phyloP scores from a whole-genome alignment of 169 alveolate genomes.

The Cryptosporidium meleagridis region DNA sequence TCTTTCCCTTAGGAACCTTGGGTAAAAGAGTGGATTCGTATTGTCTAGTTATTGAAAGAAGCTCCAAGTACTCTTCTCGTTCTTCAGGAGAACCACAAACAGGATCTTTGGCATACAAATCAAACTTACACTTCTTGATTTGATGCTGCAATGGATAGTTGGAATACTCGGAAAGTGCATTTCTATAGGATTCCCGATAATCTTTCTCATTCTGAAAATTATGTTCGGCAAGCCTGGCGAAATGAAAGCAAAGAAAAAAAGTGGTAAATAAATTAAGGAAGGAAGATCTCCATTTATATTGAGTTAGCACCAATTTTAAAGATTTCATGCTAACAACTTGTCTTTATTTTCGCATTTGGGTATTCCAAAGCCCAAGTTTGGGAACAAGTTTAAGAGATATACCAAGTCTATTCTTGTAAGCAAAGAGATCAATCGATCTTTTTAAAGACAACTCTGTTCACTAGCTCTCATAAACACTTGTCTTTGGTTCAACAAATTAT shows the following conservation, averaged over 20 bases:
- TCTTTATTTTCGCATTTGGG: background rate
- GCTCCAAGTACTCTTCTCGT: conserved; percentile 8
- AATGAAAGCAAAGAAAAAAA: background rate
- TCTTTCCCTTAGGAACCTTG: background rate
- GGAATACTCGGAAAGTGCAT: background rate
- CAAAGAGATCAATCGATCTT: background rate
- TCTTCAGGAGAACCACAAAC: conserved; percentile 17
- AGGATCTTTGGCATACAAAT: conserved; percentile 16
- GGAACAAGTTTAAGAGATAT: background rate
- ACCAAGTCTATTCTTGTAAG: background rate
- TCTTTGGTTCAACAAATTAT: background rate
- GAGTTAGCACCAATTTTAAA: background rate
- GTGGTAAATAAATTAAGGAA: background rate
- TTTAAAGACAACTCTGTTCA: background rate
- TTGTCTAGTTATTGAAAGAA: conserved; percentile 13
- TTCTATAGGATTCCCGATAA: background rate
- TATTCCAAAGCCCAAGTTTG: background rate
- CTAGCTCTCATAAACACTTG: background rate
- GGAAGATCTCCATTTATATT: background rate
- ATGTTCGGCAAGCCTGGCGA: background rate
- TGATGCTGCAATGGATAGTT: background rate
- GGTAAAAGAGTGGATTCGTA: background rate
- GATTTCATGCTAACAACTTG: background rate
- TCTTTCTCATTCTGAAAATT: background rate
- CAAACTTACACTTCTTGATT: conserved; percentile 20